Evolutionary conservation across 768 basidiomycete genomes (phyloP).

Genomic region (Tubosaeta brunneosetosa): DNA sequence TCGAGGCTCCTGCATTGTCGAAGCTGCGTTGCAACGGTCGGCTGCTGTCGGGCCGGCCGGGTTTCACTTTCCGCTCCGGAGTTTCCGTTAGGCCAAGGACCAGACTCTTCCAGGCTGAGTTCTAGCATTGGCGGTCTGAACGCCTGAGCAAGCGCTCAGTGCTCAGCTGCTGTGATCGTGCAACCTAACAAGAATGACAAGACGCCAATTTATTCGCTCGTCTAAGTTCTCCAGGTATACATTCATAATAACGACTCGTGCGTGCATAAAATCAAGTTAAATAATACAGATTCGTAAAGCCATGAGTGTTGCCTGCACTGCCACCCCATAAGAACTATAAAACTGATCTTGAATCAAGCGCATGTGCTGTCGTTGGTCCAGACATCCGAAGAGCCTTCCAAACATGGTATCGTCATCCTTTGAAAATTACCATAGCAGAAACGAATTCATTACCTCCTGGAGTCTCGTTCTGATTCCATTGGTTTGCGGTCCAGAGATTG

Average conservation of each 20-base stretch:
- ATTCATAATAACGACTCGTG: neutral
- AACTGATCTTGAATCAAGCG: conserved; percentile 6
- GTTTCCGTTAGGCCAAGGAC: too few species aligned
- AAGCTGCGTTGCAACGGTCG: too few species aligned
- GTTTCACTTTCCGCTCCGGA: too few species aligned
- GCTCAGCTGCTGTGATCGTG: too few species aligned
- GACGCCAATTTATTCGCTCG: too few species aligned
- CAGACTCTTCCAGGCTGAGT: too few species aligned
- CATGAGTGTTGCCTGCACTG: neutral
- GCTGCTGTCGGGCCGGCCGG: too few species aligned
- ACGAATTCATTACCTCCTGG: conserved; percentile 23
- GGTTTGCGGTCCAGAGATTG: conserved; percentile 43
- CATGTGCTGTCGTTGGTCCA: conserved; percentile 60
- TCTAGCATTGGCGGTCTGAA: too few species aligned
- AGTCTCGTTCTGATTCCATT: conserved; percentile 40
- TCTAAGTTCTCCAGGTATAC: neutral
- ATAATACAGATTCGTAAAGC: neutral
- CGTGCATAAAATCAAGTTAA: neutral
- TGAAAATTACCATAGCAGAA: neutral
- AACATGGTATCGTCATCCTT: neutral
- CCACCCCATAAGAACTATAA: neutral
- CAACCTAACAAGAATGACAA: too few species aligned
- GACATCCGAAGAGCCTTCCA: conserved; percentile 42
- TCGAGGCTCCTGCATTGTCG: too few species aligned
- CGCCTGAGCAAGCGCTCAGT: too few species aligned